A percentile compares a stretch with the other conserved stretches of the same genome.
These are phyloP conservation scores for Mentha longifolia DNA, from an alignment of 257 asterid species.

Conservation along the genomic window DNA sequence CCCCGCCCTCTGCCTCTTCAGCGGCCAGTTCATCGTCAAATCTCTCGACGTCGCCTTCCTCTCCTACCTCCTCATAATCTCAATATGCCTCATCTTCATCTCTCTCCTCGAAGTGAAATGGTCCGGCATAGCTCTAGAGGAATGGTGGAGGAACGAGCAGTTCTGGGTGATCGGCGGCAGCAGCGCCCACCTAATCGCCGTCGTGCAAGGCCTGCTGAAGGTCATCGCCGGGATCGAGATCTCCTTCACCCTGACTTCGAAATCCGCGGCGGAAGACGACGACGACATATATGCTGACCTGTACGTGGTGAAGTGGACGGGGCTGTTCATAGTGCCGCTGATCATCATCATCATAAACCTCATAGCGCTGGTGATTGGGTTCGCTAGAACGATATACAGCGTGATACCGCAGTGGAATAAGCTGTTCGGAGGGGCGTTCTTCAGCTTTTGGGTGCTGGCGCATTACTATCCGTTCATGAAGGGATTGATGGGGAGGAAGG, in stretches of 20 bases:
- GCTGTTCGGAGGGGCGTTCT: conserved; percentile 86
- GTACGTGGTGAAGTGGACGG: conserved; percentile 81
- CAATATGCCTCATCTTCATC: conserved; percentile 63
- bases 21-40: conserved; percentile 89
- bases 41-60: conserved; percentile 62
- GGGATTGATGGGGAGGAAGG: conserved; percentile 96
- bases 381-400: conserved; percentile 70
- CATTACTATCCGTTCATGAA: conserved; percentile 89
- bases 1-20: conserved; percentile 84
- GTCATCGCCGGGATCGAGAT: conserved; percentile 90
- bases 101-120: conserved; percentile 93
- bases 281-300: conserved; percentile 82
- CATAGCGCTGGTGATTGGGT: conserved; percentile 67
- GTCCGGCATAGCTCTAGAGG: conserved; percentile 91
- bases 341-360: conserved; percentile 62
- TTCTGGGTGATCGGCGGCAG: conserved; percentile 95
- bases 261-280: conserved; percentile 71
- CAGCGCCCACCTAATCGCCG: conserved; percentile 89
- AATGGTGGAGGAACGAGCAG: conserved; percentile 96
- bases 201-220: conserved; percentile 83
- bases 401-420: conserved; percentile 89
- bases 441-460: conserved; percentile 89
- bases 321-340: conserved; percentile 76
- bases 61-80: conserved; percentile 65
- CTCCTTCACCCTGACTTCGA: conserved; percentile 79